phyloP scores from a whole-genome alignment of 1,139 yeast genomes.

The Candida sp. region DNA sequence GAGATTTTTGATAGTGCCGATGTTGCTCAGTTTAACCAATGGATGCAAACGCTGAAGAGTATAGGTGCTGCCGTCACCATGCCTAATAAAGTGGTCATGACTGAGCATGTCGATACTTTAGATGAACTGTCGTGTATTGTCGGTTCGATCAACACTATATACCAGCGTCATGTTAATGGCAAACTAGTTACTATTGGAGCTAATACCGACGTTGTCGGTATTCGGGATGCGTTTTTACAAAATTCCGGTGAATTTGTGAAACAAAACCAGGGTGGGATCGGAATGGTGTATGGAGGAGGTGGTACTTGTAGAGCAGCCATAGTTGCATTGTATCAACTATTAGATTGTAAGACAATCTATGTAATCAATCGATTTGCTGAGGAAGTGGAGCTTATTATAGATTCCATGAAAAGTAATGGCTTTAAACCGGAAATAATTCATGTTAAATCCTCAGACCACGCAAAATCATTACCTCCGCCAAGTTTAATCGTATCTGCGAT shows the following conservation, averaged over 20 bases:
- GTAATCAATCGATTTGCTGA: constrained; percentile 20
- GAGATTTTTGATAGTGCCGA: constrained; percentile 16
- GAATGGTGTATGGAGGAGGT: constrained; percentile 30
- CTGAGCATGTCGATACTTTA: constrained; percentile 18
- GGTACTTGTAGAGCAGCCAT: constrained; percentile 31
- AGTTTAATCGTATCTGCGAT: constrained; percentile 20
- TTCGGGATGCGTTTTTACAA: constrained; percentile 19
- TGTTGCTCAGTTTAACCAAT: constrained; percentile 12
- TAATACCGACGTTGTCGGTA: constrained; percentile 27
- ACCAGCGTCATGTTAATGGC: constrained; percentile 14
- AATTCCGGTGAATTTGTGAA: constrained; percentile 8
- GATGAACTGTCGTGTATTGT: constrained; percentile 22
- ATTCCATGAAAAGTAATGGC: constrained; percentile 14
- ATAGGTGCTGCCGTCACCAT: constrained; percentile 26
- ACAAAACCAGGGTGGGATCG: constrained; percentile 12
- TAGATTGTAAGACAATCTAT: constrained; percentile 20
- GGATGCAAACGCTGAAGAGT: constrained; percentile 10
- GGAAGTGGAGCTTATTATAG: constrained; percentile 18
- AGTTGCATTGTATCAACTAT: constrained; percentile 19
- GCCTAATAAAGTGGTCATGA: constrained; percentile 24
- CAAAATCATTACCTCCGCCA: constrained; percentile 13
- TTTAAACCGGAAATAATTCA: constrained; percentile 19
- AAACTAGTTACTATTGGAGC: constrained; percentile 18
- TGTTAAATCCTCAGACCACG: constrained; percentile 18
- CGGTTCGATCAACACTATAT: constrained; percentile 28